These are phyloP conservation scores for Phialophora macrospora DNA, from an alignment of 2,329 filamentous ascomycete genomes.

Conservation along the genomic window DNA sequence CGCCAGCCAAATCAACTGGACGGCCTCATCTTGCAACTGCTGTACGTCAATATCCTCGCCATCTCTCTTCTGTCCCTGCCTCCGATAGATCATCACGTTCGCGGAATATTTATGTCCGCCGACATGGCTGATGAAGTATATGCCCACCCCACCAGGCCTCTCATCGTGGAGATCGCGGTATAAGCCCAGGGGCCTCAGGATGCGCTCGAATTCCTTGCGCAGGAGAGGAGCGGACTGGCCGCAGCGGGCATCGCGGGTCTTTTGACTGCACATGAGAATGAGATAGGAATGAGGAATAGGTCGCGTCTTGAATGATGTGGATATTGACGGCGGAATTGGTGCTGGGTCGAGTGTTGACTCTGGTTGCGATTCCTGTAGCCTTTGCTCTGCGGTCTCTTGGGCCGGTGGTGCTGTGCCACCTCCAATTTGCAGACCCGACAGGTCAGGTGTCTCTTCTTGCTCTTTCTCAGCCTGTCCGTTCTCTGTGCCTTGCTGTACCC, in stretches of 20 bases:
- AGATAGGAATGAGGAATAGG: conserved; percentile 79
- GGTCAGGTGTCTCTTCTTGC: conserved; percentile 16
- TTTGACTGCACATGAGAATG: conserved; percentile 87
- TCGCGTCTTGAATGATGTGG: conserved; percentile 45
- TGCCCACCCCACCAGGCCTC: conserved; percentile 86
- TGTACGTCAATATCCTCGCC: conserved; percentile 40
- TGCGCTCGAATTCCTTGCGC: conserved; percentile 85
- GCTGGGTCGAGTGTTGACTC: conserved; percentile 19
- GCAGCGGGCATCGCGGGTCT: conserved; percentile 85
- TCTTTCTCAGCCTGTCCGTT: conserved; percentile 8
- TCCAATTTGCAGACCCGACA: conserved; percentile 21
- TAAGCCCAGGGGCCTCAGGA: conserved; percentile 81
- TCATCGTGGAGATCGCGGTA: conserved; percentile 88
- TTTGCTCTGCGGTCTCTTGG: conserved; percentile 17
- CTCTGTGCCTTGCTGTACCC: neutral
- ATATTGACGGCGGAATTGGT: conserved; percentile 20
- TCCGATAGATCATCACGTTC: conserved; percentile 90
- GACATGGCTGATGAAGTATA: conserved; percentile 88
- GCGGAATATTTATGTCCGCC: conserved; percentile 96
- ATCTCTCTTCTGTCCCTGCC: conserved; percentile 51
- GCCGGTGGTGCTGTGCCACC: conserved; percentile 14
- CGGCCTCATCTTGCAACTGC: conserved; percentile 59
- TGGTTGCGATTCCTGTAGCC: conserved; percentile 9
- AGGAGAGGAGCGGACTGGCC: conserved; percentile 89
- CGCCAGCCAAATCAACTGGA: conserved; percentile 91